phyloP scores from a whole-genome alignment of 306 rosid species.

The Fagus sylvatica region DNA sequence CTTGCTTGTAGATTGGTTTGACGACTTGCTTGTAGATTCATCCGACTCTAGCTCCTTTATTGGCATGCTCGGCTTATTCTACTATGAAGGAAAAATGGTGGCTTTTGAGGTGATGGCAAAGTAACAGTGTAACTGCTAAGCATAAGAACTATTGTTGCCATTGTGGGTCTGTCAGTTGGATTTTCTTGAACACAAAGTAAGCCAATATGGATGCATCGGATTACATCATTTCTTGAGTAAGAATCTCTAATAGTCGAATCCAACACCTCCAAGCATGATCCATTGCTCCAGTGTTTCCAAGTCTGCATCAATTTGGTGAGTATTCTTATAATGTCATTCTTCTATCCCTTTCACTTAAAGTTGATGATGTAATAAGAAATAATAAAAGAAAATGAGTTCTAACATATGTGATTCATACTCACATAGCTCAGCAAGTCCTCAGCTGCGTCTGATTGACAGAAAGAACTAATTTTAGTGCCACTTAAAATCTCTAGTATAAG shows the following conservation, averaged over 20 bases:
- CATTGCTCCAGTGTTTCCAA: conserved; percentile 37
- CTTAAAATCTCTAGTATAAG: neutral
- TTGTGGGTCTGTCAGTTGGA: conserved; percentile 28
- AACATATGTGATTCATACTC: neutral
- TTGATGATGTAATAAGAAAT: too few relatives aligned
- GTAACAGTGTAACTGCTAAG: conserved; percentile 9
- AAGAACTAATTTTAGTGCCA: neutral
- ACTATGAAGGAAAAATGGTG: neutral
- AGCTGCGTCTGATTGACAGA: neutral
- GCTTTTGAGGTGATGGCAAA: conserved; percentile 7
- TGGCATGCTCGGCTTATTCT: neutral
- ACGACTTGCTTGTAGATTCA: too few relatives aligned
- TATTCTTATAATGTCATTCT: neutral
- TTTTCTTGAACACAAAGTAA: conserved; percentile 39
- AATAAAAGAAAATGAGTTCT: too few relatives aligned
- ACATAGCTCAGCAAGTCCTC: neutral
- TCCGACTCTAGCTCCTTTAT: neutral
- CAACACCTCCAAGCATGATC: conserved; percentile 16
- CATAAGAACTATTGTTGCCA: conserved; percentile 33
- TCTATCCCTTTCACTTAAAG: too few relatives aligned
- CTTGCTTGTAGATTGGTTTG: neutral
- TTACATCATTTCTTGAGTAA: conserved; percentile 27
- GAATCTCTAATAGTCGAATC: conserved; percentile 19
- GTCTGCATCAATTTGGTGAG: conserved; percentile 17
- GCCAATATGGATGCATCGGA: conserved; percentile 35